Percentiles rank a stretch among this genome's conserved stretches.
Conservation (phyloP, 257 asterid genomes). For the Prunella vulgaris region DNA sequence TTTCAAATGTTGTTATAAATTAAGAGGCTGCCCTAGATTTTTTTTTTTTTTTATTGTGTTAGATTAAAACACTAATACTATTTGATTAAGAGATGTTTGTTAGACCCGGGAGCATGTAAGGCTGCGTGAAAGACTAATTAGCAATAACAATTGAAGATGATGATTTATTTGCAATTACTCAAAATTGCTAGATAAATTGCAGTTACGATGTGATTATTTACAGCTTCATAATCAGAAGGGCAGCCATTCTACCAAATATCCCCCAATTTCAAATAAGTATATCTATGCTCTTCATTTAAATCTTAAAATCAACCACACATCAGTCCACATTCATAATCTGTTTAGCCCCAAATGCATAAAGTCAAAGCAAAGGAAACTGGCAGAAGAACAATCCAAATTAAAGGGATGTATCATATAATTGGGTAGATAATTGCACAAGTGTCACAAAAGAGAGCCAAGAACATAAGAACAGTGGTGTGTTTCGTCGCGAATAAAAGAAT, state of each 20-base stretch:
- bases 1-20: too few species aligned
- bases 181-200: too few species aligned
- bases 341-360: constrained; percentile 2
- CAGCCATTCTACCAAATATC: neutral
- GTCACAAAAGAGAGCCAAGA: neutral
- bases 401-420: neutral
- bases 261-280: neutral
- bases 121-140: too few species aligned
- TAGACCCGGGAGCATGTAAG: too few species aligned
- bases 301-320: neutral
- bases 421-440: neutral
- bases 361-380: neutral
- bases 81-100: too few species aligned
- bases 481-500: neutral
- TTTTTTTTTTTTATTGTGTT: too few species aligned
- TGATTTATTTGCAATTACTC: too few species aligned
- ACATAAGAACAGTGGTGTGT: neutral
- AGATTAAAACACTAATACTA: too few species aligned
- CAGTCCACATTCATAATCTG: neutral
- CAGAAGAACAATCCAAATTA: neutral
- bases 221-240: too few species aligned
- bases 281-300: neutral
- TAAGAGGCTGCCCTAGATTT: too few species aligned
- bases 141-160: too few species aligned
- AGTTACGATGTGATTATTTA: too few species aligned